phyloP scores from a whole-genome alignment of 75 land plant species.

The Selaginella moellendorffii region DNA sequence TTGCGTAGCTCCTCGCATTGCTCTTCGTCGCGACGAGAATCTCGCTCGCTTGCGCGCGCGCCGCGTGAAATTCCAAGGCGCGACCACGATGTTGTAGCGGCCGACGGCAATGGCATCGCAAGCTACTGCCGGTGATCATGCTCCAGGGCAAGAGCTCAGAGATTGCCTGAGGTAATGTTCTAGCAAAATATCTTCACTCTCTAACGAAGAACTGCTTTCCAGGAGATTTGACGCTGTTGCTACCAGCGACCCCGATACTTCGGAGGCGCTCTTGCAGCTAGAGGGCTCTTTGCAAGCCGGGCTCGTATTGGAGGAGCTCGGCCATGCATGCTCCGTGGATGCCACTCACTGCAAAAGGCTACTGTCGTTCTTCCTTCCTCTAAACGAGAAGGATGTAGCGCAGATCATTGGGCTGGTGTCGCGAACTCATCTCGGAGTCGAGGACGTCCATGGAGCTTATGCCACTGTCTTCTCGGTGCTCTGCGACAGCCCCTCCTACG shows the following conservation, averaged over 20 bases:
- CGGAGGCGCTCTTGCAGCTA: neutral
- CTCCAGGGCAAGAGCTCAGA: too few species aligned
- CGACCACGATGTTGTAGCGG: too few species aligned
- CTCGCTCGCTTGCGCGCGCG: too few species aligned
- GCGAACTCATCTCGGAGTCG: constrained; percentile 53
- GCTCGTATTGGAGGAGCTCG: constrained; percentile 68
- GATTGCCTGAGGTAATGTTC: too few species aligned
- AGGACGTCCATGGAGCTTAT: constrained; percentile 40
- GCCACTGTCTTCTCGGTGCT: constrained; percentile 43
- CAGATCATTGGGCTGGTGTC: constrained; percentile 52
- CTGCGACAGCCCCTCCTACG: constrained; percentile 1
- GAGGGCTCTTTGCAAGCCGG: constrained; percentile 4
- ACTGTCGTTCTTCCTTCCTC: constrained; percentile 41
- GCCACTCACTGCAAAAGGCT: constrained; percentile 61
- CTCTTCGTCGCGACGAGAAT: too few species aligned
- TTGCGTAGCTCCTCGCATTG: too few species aligned
- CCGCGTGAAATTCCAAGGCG: too few species aligned
- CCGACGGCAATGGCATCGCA: too few species aligned
- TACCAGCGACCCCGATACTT: neutral
- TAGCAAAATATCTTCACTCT: too few species aligned
- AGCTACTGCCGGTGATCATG: too few species aligned
- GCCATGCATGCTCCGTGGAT: constrained; percentile 73
- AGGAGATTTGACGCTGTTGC: neutral
- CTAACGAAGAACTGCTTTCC: too few species aligned
- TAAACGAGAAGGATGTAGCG: constrained; percentile 45